Conservation (phyloP, 345 rosid genomes). For the Salix caprea region DNA sequence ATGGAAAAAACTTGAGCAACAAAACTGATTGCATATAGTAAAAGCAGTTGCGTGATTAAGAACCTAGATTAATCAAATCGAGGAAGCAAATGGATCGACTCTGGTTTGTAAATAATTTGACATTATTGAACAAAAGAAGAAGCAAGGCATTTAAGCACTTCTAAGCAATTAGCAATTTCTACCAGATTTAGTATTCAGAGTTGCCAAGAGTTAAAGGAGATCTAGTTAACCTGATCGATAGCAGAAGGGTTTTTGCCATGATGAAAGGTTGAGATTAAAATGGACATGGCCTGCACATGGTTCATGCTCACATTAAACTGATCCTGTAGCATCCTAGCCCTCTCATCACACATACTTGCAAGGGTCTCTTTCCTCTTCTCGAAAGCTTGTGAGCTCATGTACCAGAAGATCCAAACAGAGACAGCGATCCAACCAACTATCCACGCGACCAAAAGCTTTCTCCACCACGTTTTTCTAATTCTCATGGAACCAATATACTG, state of each 20-base stretch:
- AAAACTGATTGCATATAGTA: not conserved
- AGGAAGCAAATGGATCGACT: not conserved
- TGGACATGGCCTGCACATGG: slow-evolving; percentile 95
- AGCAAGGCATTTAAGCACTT: slow-evolving; percentile 11
- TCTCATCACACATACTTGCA: slow-evolving; percentile 88
- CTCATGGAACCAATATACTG: slow-evolving; percentile 58
- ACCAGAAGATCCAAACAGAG: slow-evolving; percentile 54
- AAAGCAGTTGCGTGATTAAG: not conserved
- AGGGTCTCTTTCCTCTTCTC: slow-evolving; percentile 81
- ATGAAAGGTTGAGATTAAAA: slow-evolving; percentile 89
- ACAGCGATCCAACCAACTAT: slow-evolving; percentile 42
- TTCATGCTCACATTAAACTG: slow-evolving; percentile 99
- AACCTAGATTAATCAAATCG: slow-evolving; percentile 6
- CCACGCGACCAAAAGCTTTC: slow-evolving; percentile 60
- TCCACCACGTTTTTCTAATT: slow-evolving; percentile 54
- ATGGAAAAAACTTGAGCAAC: not conserved
- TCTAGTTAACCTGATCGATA: slow-evolving; percentile 72
- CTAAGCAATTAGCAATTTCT: slow-evolving; percentile 5
- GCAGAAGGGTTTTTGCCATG: slow-evolving; percentile 90
- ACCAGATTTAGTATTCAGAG: not conserved
- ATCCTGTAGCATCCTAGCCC: slow-evolving; percentile 97
- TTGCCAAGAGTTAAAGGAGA: slow-evolving; percentile 15
- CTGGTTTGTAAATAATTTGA: slow-evolving; percentile 5
- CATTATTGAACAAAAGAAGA: slow-evolving; percentile 2
- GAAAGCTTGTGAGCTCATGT: slow-evolving; percentile 61